Evolutionary conservation across 441 rosid species (phyloP), one percentile per base, ranked within the genome.

Genomic region (Populus hybrid): DNA sequence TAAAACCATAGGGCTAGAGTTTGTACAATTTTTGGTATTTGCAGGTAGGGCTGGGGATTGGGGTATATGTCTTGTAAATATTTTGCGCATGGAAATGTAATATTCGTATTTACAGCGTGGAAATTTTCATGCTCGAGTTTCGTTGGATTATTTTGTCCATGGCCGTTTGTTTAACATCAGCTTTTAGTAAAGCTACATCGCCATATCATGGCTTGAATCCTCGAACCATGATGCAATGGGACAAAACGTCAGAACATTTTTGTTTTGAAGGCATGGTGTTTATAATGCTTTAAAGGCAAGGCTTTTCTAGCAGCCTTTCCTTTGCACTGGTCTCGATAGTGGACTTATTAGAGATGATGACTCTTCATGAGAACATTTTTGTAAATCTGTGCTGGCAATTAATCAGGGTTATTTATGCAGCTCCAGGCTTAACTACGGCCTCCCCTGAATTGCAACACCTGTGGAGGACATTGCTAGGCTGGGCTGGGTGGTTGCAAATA

Each of bases 21-120:
- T 72, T 84, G 84, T 81, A 80, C 71, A 81, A 67, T 73, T 77
- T 77, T 69, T 73, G 80, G 74, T 65, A 72, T 72, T 76, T 77
- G 76, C 68, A 68, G 38, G 83, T 66, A 69, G 73, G 23, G 67
- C 38, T 57, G 14, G 50, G 75, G 70, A 42, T 54, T 20, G 81
- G 59, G 23, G 67, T 68, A 21, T 69, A 67, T 67, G 77, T 72
- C 50, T 74, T 77, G 84, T 80, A 79, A 74, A 79, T 84, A 78
- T 69, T 30, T 54, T 69, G 63, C 46, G 28, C 63, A 73, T 65
- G 79, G 77, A 72, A 74, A 69, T 64, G 81, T 67, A 79, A 70
- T 36, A 40, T 72, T 38, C 24, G 68, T 30, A 63, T 61, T 40
- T 73, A 36, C 64, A 35, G 75, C 74, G 68, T 64, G 69, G n/a